Evolutionary conservation across 2,329 filamentous ascomycete genomes (phyloP).

Genomic region (Alternaria sp.): DNA sequence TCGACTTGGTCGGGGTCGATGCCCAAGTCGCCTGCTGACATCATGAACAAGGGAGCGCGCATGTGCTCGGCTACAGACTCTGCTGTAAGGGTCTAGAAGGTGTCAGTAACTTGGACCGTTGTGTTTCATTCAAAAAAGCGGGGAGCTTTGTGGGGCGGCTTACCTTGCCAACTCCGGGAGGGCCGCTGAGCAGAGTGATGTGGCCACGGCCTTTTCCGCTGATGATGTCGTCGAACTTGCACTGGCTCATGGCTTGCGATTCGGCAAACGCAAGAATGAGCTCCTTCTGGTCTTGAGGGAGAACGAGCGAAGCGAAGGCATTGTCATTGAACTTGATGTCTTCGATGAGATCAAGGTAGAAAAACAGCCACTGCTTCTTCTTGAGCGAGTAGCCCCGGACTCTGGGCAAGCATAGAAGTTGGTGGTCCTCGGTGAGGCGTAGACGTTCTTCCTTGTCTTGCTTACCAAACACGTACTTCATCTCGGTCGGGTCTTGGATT

Average conservation of each 20-base stretch:
- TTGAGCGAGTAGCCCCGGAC: constrained; percentile 85
- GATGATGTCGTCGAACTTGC: constrained; percentile 74
- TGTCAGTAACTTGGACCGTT: not conserved
- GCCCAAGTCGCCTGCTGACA: constrained; percentile 70
- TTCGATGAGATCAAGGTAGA: constrained; percentile 75
- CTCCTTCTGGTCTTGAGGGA: constrained; percentile 68
- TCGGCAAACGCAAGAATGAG: constrained; percentile 79
- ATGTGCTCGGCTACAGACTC: constrained; percentile 87
- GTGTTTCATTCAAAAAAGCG: not conserved
- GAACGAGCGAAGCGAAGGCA: constrained; percentile 80
- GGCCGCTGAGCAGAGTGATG: constrained; percentile 79
- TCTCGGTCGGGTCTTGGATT: constrained; percentile 11
- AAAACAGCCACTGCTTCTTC: constrained; percentile 89
- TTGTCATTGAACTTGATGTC: constrained; percentile 83
- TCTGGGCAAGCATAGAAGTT: constrained; percentile 78
- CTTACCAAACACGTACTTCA: constrained; percentile 24
- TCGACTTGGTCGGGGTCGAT: constrained; percentile 54
- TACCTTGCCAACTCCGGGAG: constrained; percentile 79
- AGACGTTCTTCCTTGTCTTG: constrained; percentile 48
- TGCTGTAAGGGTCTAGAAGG: constrained; percentile 70
- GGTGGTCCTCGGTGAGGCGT: constrained; percentile 78
- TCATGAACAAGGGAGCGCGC: constrained; percentile 80
- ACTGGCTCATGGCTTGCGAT: constrained; percentile 76
- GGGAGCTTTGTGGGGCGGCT: not conserved
- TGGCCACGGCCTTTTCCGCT: constrained; percentile 83